These are phyloP conservation scores for Zoysia matrella DNA, from an alignment of 202 grass and related monocot genomes.

Conservation along the genomic window DNA sequence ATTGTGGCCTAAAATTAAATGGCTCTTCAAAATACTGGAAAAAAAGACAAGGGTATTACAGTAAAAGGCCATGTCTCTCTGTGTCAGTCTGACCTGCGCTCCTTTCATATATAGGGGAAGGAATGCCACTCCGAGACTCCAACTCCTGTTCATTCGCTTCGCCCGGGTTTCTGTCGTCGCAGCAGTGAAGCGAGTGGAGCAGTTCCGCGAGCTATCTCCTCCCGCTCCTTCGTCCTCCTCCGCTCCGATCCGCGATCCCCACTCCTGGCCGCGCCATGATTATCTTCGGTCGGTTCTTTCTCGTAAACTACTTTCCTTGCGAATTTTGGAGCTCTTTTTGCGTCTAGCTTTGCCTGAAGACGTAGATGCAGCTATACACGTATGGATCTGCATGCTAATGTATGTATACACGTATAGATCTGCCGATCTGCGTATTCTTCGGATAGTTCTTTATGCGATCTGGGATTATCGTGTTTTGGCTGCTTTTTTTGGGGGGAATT, in stretches of 20 bases:
- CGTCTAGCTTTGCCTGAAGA: background rate
- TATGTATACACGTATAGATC: background rate
- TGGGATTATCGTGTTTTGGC: too few relatives aligned
- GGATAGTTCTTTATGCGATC: background rate
- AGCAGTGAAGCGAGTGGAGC: background rate
- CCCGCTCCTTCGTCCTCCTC: background rate
- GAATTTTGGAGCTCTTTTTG: background rate
- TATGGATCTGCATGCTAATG: too few relatives aligned
- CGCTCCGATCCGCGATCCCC: background rate
- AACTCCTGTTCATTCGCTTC: background rate
- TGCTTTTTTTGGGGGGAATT: background rate
- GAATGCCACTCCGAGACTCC: background rate
- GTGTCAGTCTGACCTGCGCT: background rate
- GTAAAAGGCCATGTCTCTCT: background rate
- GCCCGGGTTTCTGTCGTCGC: background rate
- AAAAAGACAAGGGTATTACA: background rate
- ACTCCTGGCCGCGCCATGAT: background rate
- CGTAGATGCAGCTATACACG: background rate
- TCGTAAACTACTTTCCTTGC: too few relatives aligned
- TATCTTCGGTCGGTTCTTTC: slow-evolving; percentile 6
- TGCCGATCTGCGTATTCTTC: background rate
- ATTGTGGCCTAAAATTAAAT: background rate
- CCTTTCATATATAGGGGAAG: background rate
- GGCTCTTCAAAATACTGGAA: background rate
- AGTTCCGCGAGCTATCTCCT: background rate